Evolutionary conservation across 371 early-diverging fungal species (phyloP).

Genomic region (Syncephalastrum sp.): DNA sequence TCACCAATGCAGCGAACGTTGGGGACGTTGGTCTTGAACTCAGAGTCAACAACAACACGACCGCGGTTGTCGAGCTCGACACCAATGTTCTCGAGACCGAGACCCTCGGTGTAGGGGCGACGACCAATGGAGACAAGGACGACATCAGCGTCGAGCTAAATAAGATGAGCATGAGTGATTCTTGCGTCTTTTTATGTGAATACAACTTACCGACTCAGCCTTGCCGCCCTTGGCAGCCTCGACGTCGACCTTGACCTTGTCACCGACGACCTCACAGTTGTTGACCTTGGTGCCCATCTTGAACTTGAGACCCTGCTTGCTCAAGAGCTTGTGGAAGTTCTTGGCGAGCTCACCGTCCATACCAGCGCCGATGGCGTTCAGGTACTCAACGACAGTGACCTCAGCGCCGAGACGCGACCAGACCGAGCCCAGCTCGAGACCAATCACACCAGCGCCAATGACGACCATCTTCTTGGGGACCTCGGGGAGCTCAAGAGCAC

Average conservation of each 20-base stretch:
- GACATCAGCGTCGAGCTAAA: conserved; percentile 86
- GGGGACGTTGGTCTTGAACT: conserved; percentile 89
- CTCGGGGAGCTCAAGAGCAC: conserved; percentile 90
- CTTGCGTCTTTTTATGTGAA: neutral
- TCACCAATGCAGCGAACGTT: conserved; percentile 97
- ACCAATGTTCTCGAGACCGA: conserved; percentile 90
- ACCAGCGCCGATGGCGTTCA: conserved; percentile 93
- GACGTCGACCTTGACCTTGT: conserved; percentile 86
- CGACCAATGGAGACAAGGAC: conserved; percentile 95
- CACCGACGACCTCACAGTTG: conserved; percentile 79
- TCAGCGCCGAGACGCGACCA: conserved; percentile 96
- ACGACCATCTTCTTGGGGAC: conserved; percentile 98
- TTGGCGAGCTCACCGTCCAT: conserved; percentile 96
- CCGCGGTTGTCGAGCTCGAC: conserved; percentile 88
- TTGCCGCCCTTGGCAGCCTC: conserved; percentile 88
- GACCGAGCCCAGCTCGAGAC: conserved; percentile 97
- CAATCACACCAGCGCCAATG: conserved; percentile 99
- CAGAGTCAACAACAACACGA: conserved; percentile 82
- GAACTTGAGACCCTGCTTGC: conserved; percentile 98
- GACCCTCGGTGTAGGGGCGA: conserved; percentile 90
- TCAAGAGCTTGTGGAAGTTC: conserved; percentile 85
- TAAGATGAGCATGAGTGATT: neutral
- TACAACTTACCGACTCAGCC: conserved; percentile 65
- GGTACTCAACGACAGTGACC: conserved; percentile 95
- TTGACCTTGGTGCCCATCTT: conserved; percentile 96